A percentile compares a stretch with the other conserved stretches of the same genome.
Evolutionary conservation across 2,329 filamentous ascomycete genomes (phyloP).

Genomic region (Alternaria brassicae): DNA sequence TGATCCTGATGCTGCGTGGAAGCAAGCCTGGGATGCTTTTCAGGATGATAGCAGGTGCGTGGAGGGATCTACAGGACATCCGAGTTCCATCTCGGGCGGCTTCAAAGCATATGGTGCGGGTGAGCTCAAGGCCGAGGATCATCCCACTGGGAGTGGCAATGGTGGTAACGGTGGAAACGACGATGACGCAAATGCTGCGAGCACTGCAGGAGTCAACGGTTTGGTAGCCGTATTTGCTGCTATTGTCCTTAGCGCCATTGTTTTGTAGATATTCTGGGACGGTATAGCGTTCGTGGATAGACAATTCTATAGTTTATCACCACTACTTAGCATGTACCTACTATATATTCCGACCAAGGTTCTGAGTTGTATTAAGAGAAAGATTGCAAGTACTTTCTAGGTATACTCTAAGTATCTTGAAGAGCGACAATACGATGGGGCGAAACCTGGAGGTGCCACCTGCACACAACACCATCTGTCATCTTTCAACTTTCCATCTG

Average conservation of each 20-base stretch:
- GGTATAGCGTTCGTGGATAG: not conserved
- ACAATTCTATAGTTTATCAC: not conserved
- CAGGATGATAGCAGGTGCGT: slow-evolving; percentile 33
- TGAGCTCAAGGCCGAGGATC: slow-evolving; percentile 25
- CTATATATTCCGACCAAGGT: not conserved
- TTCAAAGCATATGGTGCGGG: slow-evolving; percentile 35
- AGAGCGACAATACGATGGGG: not conserved
- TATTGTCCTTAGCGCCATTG: slow-evolving; percentile 9
- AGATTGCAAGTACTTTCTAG: not conserved
- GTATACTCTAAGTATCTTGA: not conserved
- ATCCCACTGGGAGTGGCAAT: slow-evolving; percentile 13
- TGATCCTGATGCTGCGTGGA: slow-evolving; percentile 61
- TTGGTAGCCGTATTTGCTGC: slow-evolving; percentile 5
- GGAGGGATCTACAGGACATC: slow-evolving; percentile 29
- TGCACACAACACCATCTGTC: not conserved
- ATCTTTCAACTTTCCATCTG: not conserved
- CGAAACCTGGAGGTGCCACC: not conserved
- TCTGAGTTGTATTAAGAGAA: not conserved
- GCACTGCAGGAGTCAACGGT: slow-evolving; percentile 1
- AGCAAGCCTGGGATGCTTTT: slow-evolving; percentile 40
- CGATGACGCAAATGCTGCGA: slow-evolving; percentile 1
- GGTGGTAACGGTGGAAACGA: not conserved
- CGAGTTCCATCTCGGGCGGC: slow-evolving; percentile 34
- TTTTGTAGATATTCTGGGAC: slow-evolving; percentile 8
- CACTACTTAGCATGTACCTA: not conserved